These are phyloP conservation scores for Sporothrix globosa DNA, from an alignment of 2,329 filamentous ascomycete genomes.

Conservation along the genomic window DNA sequence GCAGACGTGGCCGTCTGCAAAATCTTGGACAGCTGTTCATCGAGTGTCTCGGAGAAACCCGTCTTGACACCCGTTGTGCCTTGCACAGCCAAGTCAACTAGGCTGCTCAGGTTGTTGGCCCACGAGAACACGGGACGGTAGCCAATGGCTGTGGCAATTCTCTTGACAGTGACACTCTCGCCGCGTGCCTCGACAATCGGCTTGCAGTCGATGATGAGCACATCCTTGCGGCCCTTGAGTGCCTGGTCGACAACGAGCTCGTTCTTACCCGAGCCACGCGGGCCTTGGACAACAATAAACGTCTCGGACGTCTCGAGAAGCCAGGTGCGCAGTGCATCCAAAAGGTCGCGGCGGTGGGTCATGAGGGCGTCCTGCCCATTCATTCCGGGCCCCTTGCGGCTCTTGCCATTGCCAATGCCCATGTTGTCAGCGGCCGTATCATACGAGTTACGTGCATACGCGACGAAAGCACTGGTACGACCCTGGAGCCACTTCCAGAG, in stretches of 20 bases:
- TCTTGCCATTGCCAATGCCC: constrained; percentile 60
- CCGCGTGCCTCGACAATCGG: constrained; percentile 88
- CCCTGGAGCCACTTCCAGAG: constrained; percentile 80
- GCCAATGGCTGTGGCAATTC: constrained; percentile 79
- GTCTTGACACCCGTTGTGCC: constrained; percentile 93
- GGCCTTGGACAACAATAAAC: constrained; percentile 91
- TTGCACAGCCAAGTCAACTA: constrained; percentile 89
- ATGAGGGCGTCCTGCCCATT: constrained; percentile 75
- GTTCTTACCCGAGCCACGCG: constrained; percentile 85
- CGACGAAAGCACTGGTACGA: constrained; percentile 68
- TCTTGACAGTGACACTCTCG: constrained; percentile 81
- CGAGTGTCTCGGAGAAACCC: constrained; percentile 89
- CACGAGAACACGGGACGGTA: constrained; percentile 94
- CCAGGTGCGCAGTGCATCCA: constrained; percentile 82
- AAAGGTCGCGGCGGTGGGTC: constrained; percentile 81
- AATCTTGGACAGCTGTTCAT: constrained; percentile 87
- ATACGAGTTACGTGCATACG: constrained; percentile 49
- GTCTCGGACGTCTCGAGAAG: constrained; percentile 86
- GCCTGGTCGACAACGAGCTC: constrained; percentile 87
- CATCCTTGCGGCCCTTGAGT: constrained; percentile 73
- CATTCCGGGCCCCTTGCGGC: constrained; percentile 36
- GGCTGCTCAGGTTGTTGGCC: constrained; percentile 91
- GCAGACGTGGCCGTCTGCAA: constrained; percentile 80
- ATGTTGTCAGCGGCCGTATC: constrained; percentile 60
- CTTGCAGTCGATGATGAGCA: constrained; percentile 89